These are phyloP conservation scores for Apiospora pterosperma DNA, from an alignment of 2,329 filamentous ascomycete species.

Conservation along the genomic window DNA sequence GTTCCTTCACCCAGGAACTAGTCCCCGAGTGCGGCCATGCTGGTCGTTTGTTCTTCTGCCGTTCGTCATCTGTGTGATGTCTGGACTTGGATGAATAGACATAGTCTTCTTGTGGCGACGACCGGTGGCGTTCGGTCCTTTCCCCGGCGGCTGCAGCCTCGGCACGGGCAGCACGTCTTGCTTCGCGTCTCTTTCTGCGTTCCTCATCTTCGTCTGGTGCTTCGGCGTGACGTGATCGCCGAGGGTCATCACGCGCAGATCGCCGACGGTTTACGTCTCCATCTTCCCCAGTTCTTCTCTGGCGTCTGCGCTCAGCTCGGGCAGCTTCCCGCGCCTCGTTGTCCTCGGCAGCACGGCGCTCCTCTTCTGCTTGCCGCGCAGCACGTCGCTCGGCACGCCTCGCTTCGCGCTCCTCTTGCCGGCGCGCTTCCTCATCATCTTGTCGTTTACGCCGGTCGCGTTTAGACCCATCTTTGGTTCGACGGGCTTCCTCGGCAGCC, in stretches of 20 bases:
- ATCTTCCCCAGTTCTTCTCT: slow-evolving; percentile 38
- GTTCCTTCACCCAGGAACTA: slow-evolving; percentile 64
- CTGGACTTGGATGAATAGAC: slow-evolving; percentile 37
- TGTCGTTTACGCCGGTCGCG: slow-evolving; percentile 52
- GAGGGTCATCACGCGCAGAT: slow-evolving; percentile 44
- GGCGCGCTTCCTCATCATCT: slow-evolving; percentile 53
- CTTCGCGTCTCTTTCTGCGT: slow-evolving; percentile 51
- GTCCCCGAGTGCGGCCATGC: slow-evolving; percentile 63
- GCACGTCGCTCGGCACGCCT: slow-evolving; percentile 53
- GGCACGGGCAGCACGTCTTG: slow-evolving; percentile 42
- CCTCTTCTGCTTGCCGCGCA: slow-evolving; percentile 46
- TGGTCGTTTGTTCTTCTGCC: slow-evolving; percentile 26
- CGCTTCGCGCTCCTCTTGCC: slow-evolving; percentile 52
- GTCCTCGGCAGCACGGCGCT: slow-evolving; percentile 46
- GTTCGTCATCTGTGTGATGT: slow-evolving; percentile 30
- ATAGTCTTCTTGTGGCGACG: slow-evolving; percentile 40
- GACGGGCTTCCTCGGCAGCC: slow-evolving; percentile 51
- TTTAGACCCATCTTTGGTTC: slow-evolving; percentile 53
- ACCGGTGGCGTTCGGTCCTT: slow-evolving; percentile 38
- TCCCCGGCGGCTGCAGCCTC: slow-evolving; percentile 27
- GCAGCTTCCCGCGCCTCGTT: slow-evolving; percentile 34
- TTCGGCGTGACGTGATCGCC: slow-evolving; percentile 37
- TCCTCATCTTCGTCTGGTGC: slow-evolving; percentile 51
- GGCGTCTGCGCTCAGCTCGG: slow-evolving; percentile 36
- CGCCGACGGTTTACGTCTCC: slow-evolving; percentile 29